A percentile compares a stretch with the other conserved stretches of the same genome.
These are phyloP conservation scores for Phytopythium ostracodes DNA, from an alignment of 352 stramenopile genomes.

Conservation along the genomic window DNA sequence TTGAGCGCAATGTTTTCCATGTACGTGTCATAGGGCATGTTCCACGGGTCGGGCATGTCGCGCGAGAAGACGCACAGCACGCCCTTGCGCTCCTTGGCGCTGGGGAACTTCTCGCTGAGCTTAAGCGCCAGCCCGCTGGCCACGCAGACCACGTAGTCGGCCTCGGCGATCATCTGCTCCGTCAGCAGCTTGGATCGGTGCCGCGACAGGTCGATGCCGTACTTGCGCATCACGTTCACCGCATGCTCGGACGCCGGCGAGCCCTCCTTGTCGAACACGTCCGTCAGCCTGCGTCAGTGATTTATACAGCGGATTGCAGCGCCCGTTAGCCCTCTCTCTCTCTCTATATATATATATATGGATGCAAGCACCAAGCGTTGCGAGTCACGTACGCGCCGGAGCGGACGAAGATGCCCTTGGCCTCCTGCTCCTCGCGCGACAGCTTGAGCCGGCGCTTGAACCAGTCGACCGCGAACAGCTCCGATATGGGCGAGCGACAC, in stretches of 20 bases:
- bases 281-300: conserved; percentile 39
- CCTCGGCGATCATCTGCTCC: conserved; percentile 52
- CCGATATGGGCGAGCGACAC: conserved; percentile 70
- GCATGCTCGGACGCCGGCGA: conserved; percentile 59
- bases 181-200: conserved; percentile 70
- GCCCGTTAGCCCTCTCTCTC: background rate
- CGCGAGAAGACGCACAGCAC: conserved; percentile 55
- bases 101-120: conserved; percentile 58
- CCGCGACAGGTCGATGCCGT: conserved; percentile 62
- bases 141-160: conserved; percentile 74
- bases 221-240: conserved; percentile 69
- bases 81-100: conserved; percentile 46
- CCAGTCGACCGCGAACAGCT: conserved; percentile 78
- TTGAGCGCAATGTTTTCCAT: conserved; percentile 75
- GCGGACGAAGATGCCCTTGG: conserved; percentile 59
- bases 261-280: conserved; percentile 65
- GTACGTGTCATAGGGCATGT: conserved; percentile 83
- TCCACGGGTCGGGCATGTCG: conserved; percentile 75
- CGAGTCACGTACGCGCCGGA: conserved; percentile 54
- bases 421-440: conserved; percentile 63
- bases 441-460: conserved; percentile 64
- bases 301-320: background rate
- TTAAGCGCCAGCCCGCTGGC: conserved; percentile 60
- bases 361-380: background rate
- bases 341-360: too few relatives aligned